A percentile compares a stretch with the other conserved stretches of the same genome.
Conservation (phyloP, 2,329 filamentous ascomycete species). For the Dendrostoma leiphaemia region DNA sequence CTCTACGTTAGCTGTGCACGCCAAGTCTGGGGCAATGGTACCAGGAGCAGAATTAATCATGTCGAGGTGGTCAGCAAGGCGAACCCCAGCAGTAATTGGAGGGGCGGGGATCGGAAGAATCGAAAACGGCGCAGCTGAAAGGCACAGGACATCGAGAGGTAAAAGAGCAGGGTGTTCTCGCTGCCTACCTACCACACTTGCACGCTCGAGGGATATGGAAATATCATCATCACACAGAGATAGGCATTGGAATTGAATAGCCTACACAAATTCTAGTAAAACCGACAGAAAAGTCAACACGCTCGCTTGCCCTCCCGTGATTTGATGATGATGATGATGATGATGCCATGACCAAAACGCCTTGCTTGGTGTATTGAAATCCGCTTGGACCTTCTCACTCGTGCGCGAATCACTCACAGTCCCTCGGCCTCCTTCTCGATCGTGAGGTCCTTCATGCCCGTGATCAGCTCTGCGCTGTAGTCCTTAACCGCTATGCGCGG, state of each 20-base stretch:
- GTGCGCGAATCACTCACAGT: background rate
- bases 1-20: background rate
- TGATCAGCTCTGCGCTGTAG: conserved; percentile 55
- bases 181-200: no score
- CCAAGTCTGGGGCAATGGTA: no score
- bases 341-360: background rate
- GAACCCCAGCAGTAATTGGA: no score
- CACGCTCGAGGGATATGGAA: no score
- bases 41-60: no score
- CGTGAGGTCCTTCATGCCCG: conserved; percentile 54
- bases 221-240: background rate
- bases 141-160: no score
- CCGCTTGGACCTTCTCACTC: no score
- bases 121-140: no score
- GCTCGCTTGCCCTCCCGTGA: conserved; percentile 10
- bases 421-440: conserved; percentile 38
- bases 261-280: background rate
- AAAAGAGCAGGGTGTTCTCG: no score
- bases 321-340: conserved; percentile 4
- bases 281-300: background rate
- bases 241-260: background rate
- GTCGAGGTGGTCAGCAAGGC: no score
- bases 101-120: no score
- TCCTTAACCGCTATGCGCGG: conserved; percentile 38
- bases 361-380: background rate